Percentiles rank a stretch among this genome's conserved stretches.
These are phyloP conservation scores for Phyllostachys edulis DNA, from an alignment of 176 grass and related monocot genomes.

Conservation along the genomic window DNA sequence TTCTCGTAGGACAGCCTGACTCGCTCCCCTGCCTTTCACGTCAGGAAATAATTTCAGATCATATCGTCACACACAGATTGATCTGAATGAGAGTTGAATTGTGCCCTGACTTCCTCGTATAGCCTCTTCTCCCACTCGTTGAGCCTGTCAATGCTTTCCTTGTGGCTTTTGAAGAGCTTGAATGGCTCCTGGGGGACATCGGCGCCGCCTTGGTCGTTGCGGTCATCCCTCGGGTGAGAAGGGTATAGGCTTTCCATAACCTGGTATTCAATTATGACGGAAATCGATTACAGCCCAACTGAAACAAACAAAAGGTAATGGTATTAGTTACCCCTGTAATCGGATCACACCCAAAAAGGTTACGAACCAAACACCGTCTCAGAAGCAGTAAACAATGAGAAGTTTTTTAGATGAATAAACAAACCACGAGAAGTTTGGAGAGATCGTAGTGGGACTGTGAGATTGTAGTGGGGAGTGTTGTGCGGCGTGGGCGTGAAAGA, in stretches of 20 bases:
- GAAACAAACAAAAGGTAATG: no score
- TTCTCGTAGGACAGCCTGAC: slow-evolving; percentile 64
- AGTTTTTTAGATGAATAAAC: no score
- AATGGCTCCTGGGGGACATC: slow-evolving; percentile 64
- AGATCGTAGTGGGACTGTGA: no score
- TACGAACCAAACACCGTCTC: no score
- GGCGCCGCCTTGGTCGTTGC: slow-evolving; percentile 30
- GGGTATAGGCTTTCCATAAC: no score
- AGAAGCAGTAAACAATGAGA: no score
- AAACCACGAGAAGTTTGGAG: not conserved
- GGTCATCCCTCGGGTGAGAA: not conserved
- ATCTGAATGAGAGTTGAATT: not conserved
- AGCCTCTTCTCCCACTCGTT: slow-evolving; percentile 91
- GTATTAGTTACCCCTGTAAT: no score
- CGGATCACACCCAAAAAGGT: no score
- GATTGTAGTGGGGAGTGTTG: not conserved
- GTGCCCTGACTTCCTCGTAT: slow-evolving; percentile 87
- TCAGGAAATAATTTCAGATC: not conserved
- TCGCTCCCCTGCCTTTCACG: slow-evolving; percentile 60
- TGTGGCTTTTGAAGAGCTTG: slow-evolving; percentile 75
- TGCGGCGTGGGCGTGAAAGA: not conserved
- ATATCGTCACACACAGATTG: not conserved
- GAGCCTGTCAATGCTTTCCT: slow-evolving; percentile 76
- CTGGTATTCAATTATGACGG: no score
- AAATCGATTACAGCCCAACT: no score